Evolutionary conservation across 352 stramenopile species (phyloP).

Genomic region (Globisporangium uncinulatum): DNA sequence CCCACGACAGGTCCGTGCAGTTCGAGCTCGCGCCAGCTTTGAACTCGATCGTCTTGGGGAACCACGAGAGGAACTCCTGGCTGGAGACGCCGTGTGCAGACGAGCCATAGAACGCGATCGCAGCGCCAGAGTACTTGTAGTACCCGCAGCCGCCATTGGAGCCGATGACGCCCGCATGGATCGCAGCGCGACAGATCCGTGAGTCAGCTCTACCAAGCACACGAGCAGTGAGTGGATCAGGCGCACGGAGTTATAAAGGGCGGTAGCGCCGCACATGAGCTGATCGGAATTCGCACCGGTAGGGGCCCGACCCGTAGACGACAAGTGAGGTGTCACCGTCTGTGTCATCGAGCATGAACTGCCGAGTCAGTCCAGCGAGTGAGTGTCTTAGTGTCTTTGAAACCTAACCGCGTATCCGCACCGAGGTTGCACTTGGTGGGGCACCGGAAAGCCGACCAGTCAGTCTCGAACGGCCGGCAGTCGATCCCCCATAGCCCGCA

Average conservation of each 20-base stretch:
- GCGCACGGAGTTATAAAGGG: not conserved
- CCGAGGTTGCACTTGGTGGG: slow-evolving; percentile 60
- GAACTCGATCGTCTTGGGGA: slow-evolving; percentile 82
- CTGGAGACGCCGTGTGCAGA: slow-evolving; percentile 44
- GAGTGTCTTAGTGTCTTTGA: not conserved
- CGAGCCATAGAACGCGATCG: slow-evolving; percentile 41
- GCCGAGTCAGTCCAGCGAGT: not conserved
- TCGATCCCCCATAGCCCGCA: slow-evolving; percentile 64
- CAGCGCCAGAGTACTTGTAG: slow-evolving; percentile 12
- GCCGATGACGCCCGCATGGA: slow-evolving; percentile 67
- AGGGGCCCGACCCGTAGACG: slow-evolving; percentile 61
- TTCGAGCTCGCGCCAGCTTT: slow-evolving; percentile 36
- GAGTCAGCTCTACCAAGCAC: slow-evolving; percentile 46
- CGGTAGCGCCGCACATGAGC: not conserved
- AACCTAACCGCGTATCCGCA: slow-evolving; percentile 9
- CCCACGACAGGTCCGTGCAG: slow-evolving; percentile 74
- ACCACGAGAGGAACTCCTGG: slow-evolving; percentile 57
- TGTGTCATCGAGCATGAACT: slow-evolving; percentile 6
- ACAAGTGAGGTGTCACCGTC: slow-evolving; percentile 59
- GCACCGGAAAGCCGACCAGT: slow-evolving; percentile 63
- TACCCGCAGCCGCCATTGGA: slow-evolving; percentile 59
- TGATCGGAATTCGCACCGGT: slow-evolving; percentile 22
- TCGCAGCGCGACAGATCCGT: slow-evolving; percentile 71
- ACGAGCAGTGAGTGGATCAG: not conserved
- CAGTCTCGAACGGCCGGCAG: slow-evolving; percentile 51